phyloP scores from a whole-genome alignment of 1,284 basidiomycete species.

The Spongispora temasekensis region DNA sequence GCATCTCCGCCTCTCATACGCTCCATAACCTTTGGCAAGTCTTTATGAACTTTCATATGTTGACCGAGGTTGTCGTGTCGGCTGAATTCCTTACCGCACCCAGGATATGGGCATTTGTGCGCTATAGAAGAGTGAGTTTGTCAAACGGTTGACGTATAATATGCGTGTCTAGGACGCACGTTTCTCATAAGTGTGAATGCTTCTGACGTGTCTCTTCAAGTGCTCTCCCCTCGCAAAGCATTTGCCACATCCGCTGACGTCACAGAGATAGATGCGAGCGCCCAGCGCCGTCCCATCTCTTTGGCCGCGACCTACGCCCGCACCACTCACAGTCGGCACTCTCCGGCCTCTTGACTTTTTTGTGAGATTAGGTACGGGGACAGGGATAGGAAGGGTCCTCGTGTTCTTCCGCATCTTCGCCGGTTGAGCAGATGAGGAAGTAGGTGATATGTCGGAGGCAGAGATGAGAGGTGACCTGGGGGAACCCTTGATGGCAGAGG shows the following conservation, averaged over 20 bases:
- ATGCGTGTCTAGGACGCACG: constrained; percentile 43
- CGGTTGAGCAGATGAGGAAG: constrained; percentile 21
- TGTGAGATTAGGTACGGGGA: constrained; percentile 69
- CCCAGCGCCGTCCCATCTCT: constrained; percentile 42
- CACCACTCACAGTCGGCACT: constrained; percentile 58
- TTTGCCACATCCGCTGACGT: constrained; percentile 75
- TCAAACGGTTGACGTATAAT: constrained; percentile 7
- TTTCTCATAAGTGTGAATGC: constrained; percentile 69
- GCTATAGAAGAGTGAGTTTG: constrained; percentile 44
- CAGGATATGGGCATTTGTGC: constrained; percentile 73
- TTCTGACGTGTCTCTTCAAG: constrained; percentile 63
- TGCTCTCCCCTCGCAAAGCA: constrained; percentile 69
- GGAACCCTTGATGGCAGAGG: constrained; percentile 33
- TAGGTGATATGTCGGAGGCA: constrained; percentile 29
- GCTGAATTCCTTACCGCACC: constrained; percentile 81
- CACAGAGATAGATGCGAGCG: constrained; percentile 67
- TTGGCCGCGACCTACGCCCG: constrained; percentile 22
- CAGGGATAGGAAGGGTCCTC: constrained; percentile 53
- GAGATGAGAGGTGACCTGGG: constrained; percentile 35
- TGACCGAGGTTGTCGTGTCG: constrained; percentile 84
- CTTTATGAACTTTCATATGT: constrained; percentile 70
- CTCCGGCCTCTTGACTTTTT: constrained; percentile 71
- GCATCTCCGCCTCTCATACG: constrained; percentile 28
- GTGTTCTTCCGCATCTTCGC: constrained; percentile 40
- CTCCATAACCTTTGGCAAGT: constrained; percentile 30